Evolutionary conservation across 1,284 basidiomycete genomes (phyloP).

Genomic region (Cerioporus squamosus): DNA sequence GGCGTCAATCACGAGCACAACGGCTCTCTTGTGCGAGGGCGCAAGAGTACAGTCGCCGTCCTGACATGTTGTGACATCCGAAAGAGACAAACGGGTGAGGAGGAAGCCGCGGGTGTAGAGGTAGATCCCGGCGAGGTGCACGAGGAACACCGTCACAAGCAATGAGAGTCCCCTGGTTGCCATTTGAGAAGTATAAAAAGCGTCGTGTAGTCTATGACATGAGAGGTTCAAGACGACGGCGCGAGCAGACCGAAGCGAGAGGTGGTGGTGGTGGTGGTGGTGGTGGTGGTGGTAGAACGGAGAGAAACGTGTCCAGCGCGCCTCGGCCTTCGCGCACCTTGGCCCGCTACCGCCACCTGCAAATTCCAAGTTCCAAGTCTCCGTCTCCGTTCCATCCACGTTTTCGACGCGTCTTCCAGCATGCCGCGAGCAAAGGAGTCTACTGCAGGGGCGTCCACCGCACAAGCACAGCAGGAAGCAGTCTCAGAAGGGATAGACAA

Average conservation of each 20-base stretch:
- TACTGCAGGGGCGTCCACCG: conserved; percentile 47
- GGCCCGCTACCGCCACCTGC: background rate
- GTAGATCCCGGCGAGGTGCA: conserved; percentile 69
- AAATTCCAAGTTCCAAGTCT: no score
- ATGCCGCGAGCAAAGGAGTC: conserved; percentile 23
- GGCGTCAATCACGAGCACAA: conserved; percentile 91
- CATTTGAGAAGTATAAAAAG: conserved; percentile 24
- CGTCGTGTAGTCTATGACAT: no score
- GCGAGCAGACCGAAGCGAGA: no score
- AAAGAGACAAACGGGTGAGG: conserved; percentile 79
- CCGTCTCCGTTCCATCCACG: background rate
- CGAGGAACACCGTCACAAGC: conserved; percentile 61
- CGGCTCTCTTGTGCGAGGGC: conserved; percentile 76
- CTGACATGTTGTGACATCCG: conserved; percentile 56
- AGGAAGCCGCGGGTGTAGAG: conserved; percentile 92
- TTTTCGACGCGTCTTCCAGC: background rate
- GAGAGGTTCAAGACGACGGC: no score
- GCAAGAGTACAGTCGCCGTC: conserved; percentile 51
- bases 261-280: background rate
- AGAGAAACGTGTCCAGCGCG: background rate
- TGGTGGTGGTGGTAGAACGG: background rate
- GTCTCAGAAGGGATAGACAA: conserved; percentile 83
- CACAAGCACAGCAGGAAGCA: conserved; percentile 75
- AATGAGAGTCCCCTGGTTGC: conserved; percentile 35
- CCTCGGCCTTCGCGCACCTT: background rate